Evolutionary conservation across 2,329 filamentous ascomycete genomes (phyloP), one percentile per base, ranked within the genome.

Genomic region (Helminthosporium solani): DNA sequence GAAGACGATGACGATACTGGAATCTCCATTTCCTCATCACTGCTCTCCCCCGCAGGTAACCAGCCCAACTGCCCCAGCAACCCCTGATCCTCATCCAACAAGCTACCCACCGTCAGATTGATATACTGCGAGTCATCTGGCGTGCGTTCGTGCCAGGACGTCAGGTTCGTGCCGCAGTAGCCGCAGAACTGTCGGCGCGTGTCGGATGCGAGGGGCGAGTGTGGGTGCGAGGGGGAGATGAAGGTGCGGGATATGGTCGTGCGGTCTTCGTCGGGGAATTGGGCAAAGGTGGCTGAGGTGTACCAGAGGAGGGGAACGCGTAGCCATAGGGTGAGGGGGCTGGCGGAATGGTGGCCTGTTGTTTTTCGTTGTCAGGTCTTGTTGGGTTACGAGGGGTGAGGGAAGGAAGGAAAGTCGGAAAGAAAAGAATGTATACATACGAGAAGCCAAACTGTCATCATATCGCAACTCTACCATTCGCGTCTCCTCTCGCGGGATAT

Each of bases 101-200:
- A 74, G 57, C 86, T 92, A 4, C 88, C 88, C n/a, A 96, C 75
- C 0, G 90, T 87, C 46, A 96, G 75, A 48, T 84, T 85, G 72
- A 96, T 90, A 64, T 81, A 92, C 7, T 90, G 83, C 11, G 86
- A 85, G 65, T 94, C 88, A 41, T 76, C 77, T 1, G 70, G 73
- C 0, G 87, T 86, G 19, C 81, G 71, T 68, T 95, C 90, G 37
- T 84, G 86, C 90, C 90, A 96, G 58, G 86, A 89, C 0, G 86
- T 86, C 43, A 96, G 75, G 11, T 88, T 87, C 0, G 90, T 95
- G 42, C 91, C 91, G 67, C 91, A 96, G 73, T 87, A 95, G 19
- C 91, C 91, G 71, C 91, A 96, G 70, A 96, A 96, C 56, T 90
- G 82, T 40, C 88, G 83, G 65, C 86, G 83, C 59, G 66, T 82